Percentiles rank a stretch among this genome's conserved stretches.
These are phyloP conservation scores for Fusarium nurragi DNA, from an alignment of 2,329 filamentous ascomycete genomes.

Conservation along the genomic window DNA sequence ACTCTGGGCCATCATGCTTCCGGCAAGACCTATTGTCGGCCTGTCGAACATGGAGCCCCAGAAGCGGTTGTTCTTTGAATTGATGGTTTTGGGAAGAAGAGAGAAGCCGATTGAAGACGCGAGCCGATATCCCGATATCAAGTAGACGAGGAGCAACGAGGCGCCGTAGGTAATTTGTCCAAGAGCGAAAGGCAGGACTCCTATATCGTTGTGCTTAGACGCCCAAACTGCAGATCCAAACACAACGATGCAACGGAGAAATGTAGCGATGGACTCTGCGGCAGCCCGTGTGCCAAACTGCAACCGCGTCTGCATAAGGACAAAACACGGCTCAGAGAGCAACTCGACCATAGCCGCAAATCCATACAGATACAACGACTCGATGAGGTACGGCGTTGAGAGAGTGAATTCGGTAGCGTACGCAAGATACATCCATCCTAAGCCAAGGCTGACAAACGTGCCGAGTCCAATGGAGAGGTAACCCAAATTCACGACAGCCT, in stretches of 20 bases:
- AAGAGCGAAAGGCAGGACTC: constrained; percentile 87
- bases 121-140: constrained; percentile 65
- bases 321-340: constrained; percentile 86
- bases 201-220: constrained; percentile 63
- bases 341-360: constrained; percentile 75
- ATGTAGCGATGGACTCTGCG: constrained; percentile 84
- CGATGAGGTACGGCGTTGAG: constrained; percentile 70
- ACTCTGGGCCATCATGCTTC: constrained; percentile 88
- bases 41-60: constrained; percentile 71
- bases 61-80: constrained; percentile 51
- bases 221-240: constrained; percentile 76
- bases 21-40: constrained; percentile 75
- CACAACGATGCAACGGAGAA: constrained; percentile 78
- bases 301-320: constrained; percentile 83
- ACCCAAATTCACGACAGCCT: constrained; percentile 87
- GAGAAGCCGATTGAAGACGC: constrained; percentile 72
- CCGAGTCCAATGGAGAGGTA: constrained; percentile 81
- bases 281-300: constrained; percentile 81
- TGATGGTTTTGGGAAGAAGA: constrained; percentile 63
- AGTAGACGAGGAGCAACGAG: constrained; percentile 76
- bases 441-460: constrained; percentile 66
- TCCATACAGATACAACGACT: constrained; percentile 64
- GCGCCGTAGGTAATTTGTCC: constrained; percentile 83
- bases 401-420: constrained; percentile 58
- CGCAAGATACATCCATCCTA: constrained; percentile 75